These are phyloP conservation scores for Syzygium syzygioides DNA, from an alignment of 441 rosid genomes.

Conservation along the genomic window DNA sequence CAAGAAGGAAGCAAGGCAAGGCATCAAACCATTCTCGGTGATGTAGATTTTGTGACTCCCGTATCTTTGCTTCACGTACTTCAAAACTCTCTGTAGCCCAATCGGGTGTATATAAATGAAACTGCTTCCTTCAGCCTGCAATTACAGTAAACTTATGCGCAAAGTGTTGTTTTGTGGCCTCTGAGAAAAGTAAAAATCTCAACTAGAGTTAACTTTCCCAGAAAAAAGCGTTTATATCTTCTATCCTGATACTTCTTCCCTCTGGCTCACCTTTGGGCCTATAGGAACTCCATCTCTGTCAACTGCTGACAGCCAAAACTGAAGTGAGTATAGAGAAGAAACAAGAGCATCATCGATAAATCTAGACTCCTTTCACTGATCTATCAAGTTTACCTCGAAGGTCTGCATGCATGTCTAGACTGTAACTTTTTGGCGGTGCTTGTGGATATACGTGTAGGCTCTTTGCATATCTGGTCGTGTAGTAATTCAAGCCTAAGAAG, in stretches of 20 bases:
- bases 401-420: slow-evolving; percentile 9
- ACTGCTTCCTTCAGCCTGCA: background rate
- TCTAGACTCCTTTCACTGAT: background rate
- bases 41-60: slow-evolving; percentile 5
- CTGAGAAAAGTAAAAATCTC: background rate
- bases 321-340: background rate
- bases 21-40: slow-evolving; percentile 11
- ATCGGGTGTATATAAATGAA: background rate
- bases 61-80: slow-evolving; percentile 5
- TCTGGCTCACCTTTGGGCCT: slow-evolving; percentile 23
- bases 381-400: slow-evolving; percentile 11
- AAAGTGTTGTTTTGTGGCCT: background rate
- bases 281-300: slow-evolving; percentile 19
- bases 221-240: background rate
- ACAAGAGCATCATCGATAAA: background rate
- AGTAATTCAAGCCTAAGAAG: slow-evolving; percentile 34
- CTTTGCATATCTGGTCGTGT: slow-evolving; percentile 23
- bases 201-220: background rate
- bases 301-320: slow-evolving; percentile 7
- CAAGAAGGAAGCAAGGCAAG: background rate
- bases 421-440: slow-evolving; percentile 7
- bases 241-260: background rate
- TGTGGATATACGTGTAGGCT: slow-evolving; percentile 6
- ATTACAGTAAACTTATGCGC: background rate
- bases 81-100: slow-evolving; percentile 7